Evolutionary conservation across 805 yeast species (phyloP).

Genomic region (Starmerella scarabaei): DNA sequence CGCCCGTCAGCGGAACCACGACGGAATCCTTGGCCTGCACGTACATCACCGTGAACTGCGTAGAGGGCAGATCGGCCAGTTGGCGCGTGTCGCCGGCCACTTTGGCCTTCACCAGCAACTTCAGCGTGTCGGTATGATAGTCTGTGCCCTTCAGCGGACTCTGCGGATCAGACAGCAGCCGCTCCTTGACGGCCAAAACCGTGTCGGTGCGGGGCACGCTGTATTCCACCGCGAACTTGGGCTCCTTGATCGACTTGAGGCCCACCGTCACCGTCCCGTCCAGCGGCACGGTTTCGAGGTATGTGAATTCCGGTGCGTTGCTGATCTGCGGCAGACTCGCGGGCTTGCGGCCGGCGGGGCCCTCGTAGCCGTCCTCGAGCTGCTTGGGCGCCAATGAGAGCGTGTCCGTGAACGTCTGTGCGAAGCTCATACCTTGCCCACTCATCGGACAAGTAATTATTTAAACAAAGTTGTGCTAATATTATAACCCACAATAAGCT

Average conservation of each 20-base stretch:
- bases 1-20: conserved; percentile 13
- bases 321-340: conserved; percentile 7
- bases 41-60: conserved; percentile 20
- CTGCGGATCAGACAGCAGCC: conserved; percentile 22
- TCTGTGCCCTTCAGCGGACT: conserved; percentile 17
- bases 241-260: conserved; percentile 60
- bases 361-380: conserved; percentile 13
- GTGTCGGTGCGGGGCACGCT: conserved; percentile 19
- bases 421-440: conserved; percentile 4
- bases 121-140: conserved; percentile 9
- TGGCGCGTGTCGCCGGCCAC: conserved; percentile 19
- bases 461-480: too few species aligned
- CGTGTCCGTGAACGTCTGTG: conserved; percentile 7
- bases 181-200: conserved; percentile 24
- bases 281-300: background rate
- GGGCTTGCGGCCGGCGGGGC: conserved; percentile 3
- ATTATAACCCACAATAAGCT: too few species aligned
- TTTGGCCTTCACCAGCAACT: conserved; percentile 17
- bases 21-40: conserved; percentile 1
- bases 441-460: too few species aligned
- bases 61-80: conserved; percentile 15
- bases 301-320: conserved; percentile 11
- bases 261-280: conserved; percentile 21
- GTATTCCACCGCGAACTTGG: conserved; percentile 40
- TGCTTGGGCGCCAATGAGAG: conserved; percentile 9